Percentiles rank a stretch among this genome's conserved stretches.
phyloP scores from a whole-genome alignment of 2,329 filamentous ascomycete species.

The Pseudogymnoascus sp. region DNA sequence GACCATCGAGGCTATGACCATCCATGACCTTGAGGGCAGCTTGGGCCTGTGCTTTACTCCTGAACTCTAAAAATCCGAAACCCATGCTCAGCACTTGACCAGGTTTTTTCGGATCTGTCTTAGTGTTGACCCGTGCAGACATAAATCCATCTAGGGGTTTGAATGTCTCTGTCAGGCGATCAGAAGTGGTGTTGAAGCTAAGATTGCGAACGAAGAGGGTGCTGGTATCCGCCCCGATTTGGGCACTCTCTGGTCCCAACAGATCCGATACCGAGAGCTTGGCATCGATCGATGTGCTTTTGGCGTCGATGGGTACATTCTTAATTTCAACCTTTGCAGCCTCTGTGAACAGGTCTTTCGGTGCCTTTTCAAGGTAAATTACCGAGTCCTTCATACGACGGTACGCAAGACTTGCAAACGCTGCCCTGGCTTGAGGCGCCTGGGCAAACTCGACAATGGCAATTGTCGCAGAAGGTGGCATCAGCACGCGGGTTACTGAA shows the following conservation, averaged over 20 bases:
- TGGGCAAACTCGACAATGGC: constrained; percentile 86
- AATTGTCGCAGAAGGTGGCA: constrained; percentile 89
- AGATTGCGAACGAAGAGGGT: constrained; percentile 92
- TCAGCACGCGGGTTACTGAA: constrained; percentile 70
- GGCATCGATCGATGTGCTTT: constrained; percentile 14
- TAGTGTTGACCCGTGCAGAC: constrained; percentile 85
- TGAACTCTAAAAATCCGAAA: constrained; percentile 91
- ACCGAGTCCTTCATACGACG: constrained; percentile 85
- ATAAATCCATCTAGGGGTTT: constrained; percentile 78
- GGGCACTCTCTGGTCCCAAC: constrained; percentile 47
- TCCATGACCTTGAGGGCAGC: constrained; percentile 82
- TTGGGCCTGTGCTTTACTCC: constrained; percentile 67
- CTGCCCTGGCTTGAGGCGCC: constrained; percentile 70
- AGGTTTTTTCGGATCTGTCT: constrained; percentile 82
- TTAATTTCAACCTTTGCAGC: constrained; percentile 11
- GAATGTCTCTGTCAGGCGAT: constrained; percentile 70
- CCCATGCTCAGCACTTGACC: constrained; percentile 91
- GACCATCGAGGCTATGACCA: constrained; percentile 76
- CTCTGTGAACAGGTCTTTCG: constrained; percentile 64
- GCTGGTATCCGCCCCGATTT: constrained; percentile 56
- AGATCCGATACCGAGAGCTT: constrained; percentile 66
- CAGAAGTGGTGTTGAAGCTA: constrained; percentile 80
- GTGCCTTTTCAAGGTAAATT: constrained; percentile 88
- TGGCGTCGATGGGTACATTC: constrained; percentile 13
- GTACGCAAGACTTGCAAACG: constrained; percentile 81